Evolutionary conservation across 1,284 basidiomycete species (phyloP), one percentile per base, ranked within the genome.

Genomic region (Athelia psychrophila): DNA sequence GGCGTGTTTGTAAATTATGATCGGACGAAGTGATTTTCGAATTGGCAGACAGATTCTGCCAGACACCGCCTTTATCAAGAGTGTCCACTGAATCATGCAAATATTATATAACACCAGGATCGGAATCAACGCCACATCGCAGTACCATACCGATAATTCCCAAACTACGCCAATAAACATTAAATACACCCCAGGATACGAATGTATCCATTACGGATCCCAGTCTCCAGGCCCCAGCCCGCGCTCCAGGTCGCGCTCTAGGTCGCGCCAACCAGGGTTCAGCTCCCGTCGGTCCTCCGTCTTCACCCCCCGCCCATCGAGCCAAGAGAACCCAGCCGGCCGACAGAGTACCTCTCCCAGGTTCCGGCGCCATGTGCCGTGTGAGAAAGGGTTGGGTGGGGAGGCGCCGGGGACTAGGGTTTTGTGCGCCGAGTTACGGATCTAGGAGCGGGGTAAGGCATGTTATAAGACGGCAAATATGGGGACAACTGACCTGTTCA

Each of bases 381-480:
- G 86, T 51, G 85, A 83, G 68, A 91, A 92, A 35, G 89, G 88
- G 60, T 92, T 92, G 2, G 85, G 80, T 12, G 87, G 88, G 6
- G 38, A 6, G 2, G 81, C 72, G 2, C 80, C 85, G 16, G 80
- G 76, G 15, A 77, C 72, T 38, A 90, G 70, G 30, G 77, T 75
- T 61, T 84, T 88, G 68, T 91, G 88, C 23, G 89, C 89, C 68
- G 87, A 83, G 59, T 86, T 89, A 53, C 89, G 83, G 58, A 90
- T 88, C 84, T 89, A 57, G 30, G 54, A n/a, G n/a, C n/a, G n/a
- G 32, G 45, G 55, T 51, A 27, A 51, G 33, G 46, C 52, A 53
- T 40, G 46, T 25, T 32, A 52, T 30, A 48, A 12, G 32, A 22
- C 40, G 49, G 45, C 22, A 52, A 48, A 54, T 24, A 47, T 36